Percentiles rank a stretch among this genome's conserved stretches.
These are phyloP conservation scores for Kodamaea restingae DNA, from an alignment of 805 yeast species.

Conservation along the genomic window DNA sequence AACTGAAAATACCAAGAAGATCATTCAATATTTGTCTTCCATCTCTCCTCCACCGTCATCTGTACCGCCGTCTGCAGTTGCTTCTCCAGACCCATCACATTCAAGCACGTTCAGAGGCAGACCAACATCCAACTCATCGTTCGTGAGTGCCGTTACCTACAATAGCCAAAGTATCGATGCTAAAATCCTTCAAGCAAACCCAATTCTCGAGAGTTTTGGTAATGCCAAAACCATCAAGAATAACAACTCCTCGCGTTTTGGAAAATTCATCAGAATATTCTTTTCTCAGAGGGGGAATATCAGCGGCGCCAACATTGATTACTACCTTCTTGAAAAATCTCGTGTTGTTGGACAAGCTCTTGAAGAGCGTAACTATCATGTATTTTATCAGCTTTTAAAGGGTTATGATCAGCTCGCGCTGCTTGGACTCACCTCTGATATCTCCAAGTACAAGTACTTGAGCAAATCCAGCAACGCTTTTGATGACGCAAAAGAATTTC, in stretches of 20 bases:
- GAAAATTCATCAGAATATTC: conserved; percentile 88
- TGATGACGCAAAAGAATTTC: conserved; percentile 70
- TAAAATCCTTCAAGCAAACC: conserved; percentile 89
- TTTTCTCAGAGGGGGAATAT: conserved; percentile 62
- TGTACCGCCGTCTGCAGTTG: conserved; percentile 3
- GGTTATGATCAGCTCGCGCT: conserved; percentile 56
- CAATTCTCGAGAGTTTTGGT: conserved; percentile 93
- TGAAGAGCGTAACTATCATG: conserved; percentile 87
- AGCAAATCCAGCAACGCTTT: conserved; percentile 54
- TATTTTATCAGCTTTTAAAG: conserved; percentile 79
- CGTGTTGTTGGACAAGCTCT: conserved; percentile 76
- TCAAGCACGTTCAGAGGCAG: conserved; percentile 1
- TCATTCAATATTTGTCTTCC: conserved; percentile 85
- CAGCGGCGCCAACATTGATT: conserved; percentile 87
- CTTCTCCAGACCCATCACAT: conserved; percentile 4
- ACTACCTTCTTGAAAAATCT: conserved; percentile 91
- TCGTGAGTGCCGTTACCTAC: conserved; percentile 5
- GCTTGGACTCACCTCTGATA: conserved; percentile 41
- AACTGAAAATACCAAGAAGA: conserved; percentile 94
- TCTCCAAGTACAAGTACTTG: conserved; percentile 52
- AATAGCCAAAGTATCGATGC: conserved; percentile 59
- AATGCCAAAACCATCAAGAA: conserved; percentile 94
- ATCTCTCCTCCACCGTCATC: conserved; percentile 49
- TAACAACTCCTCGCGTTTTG: conserved; percentile 93
- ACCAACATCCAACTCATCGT: conserved; percentile 6